These are phyloP conservation scores for Medicago arabica DNA, from an alignment of 306 rosid genomes.

Conservation along the genomic window DNA sequence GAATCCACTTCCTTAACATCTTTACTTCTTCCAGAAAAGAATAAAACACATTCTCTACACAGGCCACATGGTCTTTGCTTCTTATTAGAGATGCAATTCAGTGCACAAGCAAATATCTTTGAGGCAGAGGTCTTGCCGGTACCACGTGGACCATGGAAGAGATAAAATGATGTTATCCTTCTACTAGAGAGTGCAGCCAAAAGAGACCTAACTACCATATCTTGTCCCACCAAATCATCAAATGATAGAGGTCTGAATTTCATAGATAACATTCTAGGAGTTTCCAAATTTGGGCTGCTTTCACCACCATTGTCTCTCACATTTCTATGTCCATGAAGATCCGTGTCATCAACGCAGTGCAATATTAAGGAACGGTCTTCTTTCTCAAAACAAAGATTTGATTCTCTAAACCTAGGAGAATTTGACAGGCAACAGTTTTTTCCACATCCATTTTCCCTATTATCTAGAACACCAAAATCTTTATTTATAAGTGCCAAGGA, in stretches of 20 bases:
- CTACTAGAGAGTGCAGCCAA: slow-evolving; percentile 73
- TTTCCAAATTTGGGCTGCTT: slow-evolving; percentile 52
- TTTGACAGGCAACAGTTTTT: slow-evolving; percentile 73
- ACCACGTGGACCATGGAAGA: slow-evolving; percentile 87
- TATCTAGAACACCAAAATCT: slow-evolving; percentile 51
- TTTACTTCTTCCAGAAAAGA: slow-evolving; percentile 77
- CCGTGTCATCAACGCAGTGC: slow-evolving; percentile 46
- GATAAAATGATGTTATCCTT: slow-evolving; percentile 72
- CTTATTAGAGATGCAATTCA: slow-evolving; percentile 70
- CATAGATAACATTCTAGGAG: slow-evolving; percentile 70
- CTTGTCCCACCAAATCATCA: slow-evolving; percentile 83
- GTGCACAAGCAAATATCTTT: slow-evolving; percentile 82
- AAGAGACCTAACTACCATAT: slow-evolving; percentile 76
- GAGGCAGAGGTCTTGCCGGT: slow-evolving; percentile 89
- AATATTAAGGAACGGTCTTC: slow-evolving; percentile 66
- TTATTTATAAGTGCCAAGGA: slow-evolving; percentile 40
- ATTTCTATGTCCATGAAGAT: slow-evolving; percentile 43
- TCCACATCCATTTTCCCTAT: slow-evolving; percentile 61
- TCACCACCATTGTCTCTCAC: slow-evolving; percentile 50
- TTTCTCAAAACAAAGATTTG: slow-evolving; percentile 45
- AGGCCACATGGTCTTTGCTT: slow-evolving; percentile 74
- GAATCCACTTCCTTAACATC: slow-evolving; percentile 82
- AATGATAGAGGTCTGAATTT: slow-evolving; percentile 79
- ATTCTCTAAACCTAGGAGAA: slow-evolving; percentile 68
- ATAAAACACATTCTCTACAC: slow-evolving; percentile 68